Evolutionary conservation across 148 eudicot species (phyloP).

Genomic region (Mesembryanthemum crystallinum): DNA sequence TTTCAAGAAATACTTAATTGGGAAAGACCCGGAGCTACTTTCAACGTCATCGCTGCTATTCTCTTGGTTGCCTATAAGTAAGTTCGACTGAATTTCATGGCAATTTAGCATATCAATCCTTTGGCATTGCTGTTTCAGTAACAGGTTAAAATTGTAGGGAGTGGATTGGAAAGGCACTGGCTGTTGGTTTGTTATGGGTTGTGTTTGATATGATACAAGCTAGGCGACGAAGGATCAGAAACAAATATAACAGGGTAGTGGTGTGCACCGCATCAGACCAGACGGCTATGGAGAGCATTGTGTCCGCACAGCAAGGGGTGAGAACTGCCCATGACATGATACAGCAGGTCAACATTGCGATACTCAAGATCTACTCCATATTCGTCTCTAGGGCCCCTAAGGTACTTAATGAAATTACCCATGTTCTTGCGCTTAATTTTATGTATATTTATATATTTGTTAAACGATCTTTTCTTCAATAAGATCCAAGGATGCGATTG

Average conservation of each 20-base stretch:
- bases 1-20: conserved; percentile 48
- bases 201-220: conserved; percentile 48
- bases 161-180: conserved; percentile 77
- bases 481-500: too few relatives aligned
- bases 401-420: conserved; percentile 38
- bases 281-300: conserved; percentile 70
- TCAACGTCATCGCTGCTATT: conserved; percentile 31
- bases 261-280: conserved; percentile 65
- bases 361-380: conserved; percentile 73
- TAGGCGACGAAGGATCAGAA: conserved; percentile 30
- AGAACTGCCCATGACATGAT: conserved; percentile 50
- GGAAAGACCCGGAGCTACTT: conserved; percentile 54
- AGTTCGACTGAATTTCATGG: conserved; percentile 12
- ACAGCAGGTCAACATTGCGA: conserved; percentile 56
- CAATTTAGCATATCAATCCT: neutral
- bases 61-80: conserved; percentile 63
- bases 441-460: too few relatives aligned
- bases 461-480: too few relatives aligned
- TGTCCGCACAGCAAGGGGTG: conserved; percentile 84
- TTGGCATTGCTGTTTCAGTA: neutral
- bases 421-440: neutral
- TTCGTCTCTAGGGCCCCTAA: conserved; percentile 57
- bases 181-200: conserved; percentile 53
- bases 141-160: conserved; percentile 44
- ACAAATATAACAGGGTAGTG: conserved; percentile 46